Base-by-base conservation (phyloP, 805 yeast species). In the Myxozyma geophila region DNA sequence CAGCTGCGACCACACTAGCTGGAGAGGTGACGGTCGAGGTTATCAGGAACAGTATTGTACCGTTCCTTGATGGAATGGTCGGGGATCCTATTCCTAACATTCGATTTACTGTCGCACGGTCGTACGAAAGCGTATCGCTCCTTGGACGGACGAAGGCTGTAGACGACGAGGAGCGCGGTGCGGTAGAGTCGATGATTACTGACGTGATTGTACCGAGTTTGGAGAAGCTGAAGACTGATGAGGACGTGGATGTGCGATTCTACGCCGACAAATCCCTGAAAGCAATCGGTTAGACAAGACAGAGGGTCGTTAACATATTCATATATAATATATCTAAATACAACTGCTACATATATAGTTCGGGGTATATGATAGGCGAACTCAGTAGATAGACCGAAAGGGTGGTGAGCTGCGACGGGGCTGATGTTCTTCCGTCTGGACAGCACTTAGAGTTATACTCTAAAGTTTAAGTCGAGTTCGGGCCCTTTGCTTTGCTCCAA, bases 21-120 rank as follows among this genome's bases (percentile, higher is more conserved):
- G 88, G 92, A 7, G 96, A 87, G 41, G 83, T 93, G 77, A 78
- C 83, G 39, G 77, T 80, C 44, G 77, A 77, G 17, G 83, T 87
- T 50, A 83, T 89, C 23, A 80, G 84, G 47, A 80, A 81, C 47
- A 87, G 87, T 69, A 83, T 92, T 51, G 79, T 92, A 71, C 97
- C 98, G 28, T 92, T 90, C 72, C 81, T 95, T 65, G 82, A 85
- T 69, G 85, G 84, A 54, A 81, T 93, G 71, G 81, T 86, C 46
- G 81, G 80, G 44, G 99, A 95, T 77, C 83, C 86, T 7, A 98
- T 95, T 61, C 97, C 99, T 71, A 95, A 95, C 76, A 92, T 95
- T 67, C 84, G 98, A 74, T 95, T 95, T 80, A 95, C 92, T 77
- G 92, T 89, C 67, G 98, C 99, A 35, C 92, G 91, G 76, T 84